Conservation (phyloP, 257 asterid species). For the Phtheirospermum japonicum region DNA sequence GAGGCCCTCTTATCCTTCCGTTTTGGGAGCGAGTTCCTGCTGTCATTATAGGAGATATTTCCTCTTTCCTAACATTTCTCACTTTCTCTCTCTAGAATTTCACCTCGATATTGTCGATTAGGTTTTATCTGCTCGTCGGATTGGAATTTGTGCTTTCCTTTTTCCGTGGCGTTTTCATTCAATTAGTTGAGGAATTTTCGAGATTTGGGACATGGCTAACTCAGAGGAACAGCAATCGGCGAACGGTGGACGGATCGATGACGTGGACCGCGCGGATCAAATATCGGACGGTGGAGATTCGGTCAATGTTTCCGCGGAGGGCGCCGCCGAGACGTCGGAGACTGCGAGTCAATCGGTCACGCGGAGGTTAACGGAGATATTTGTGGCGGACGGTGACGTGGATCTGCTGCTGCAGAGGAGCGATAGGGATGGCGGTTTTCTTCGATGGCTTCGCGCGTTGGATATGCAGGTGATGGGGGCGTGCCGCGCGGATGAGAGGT, state of each 20-base stretch:
- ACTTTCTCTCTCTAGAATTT: constrained; percentile 15
- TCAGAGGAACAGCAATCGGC: constrained; percentile 45
- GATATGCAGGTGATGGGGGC: constrained; percentile 95
- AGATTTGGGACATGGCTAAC: constrained; percentile 41
- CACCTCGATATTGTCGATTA: constrained; percentile 20
- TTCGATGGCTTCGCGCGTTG: constrained; percentile 74
- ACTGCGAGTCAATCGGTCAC: constrained; percentile 41
- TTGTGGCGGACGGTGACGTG: constrained; percentile 53
- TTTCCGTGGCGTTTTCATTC: not conserved
- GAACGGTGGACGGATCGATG: constrained; percentile 41
- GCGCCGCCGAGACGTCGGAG: constrained; percentile 32
- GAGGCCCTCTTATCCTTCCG: too few species aligned
- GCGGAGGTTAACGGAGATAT: constrained; percentile 47
- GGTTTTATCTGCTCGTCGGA: constrained; percentile 14
- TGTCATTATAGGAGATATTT: not conserved
- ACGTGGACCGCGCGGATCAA: constrained; percentile 43
- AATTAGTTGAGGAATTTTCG: constrained; percentile 24
- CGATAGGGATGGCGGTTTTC: constrained; percentile 52
- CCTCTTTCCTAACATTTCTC: too few species aligned
- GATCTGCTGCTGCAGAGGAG: constrained; percentile 62
- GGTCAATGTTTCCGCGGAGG: constrained; percentile 27
- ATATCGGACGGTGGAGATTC: constrained; percentile 38
- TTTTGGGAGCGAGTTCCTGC: not conserved
- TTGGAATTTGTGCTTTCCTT: constrained; percentile 19
- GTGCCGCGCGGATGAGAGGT: constrained; percentile 93